A percentile compares a stretch with the other conserved stretches of the same genome.
Conservation (phyloP, 2,329 filamentous ascomycete species). For the Exophiala alcalophila region DNA sequence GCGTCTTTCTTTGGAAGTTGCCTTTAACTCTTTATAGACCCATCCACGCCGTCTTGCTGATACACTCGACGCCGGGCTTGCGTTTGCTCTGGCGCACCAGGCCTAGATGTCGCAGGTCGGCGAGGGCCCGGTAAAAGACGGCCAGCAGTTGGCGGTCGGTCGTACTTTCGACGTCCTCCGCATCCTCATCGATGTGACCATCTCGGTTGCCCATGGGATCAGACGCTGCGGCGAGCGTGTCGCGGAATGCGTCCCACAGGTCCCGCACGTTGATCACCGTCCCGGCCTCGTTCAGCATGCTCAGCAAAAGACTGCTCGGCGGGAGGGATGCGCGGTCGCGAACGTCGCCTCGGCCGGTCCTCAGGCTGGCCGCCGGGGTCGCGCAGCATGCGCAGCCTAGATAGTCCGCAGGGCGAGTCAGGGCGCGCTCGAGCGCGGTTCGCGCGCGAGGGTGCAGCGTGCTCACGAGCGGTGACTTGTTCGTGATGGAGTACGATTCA, state of each 20-base stretch:
- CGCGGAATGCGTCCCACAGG: slow-evolving; percentile 58
- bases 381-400: slow-evolving; percentile 54
- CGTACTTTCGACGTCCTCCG: neutral
- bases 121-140: slow-evolving; percentile 78
- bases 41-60: slow-evolving; percentile 79
- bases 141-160: slow-evolving; percentile 49
- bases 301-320: slow-evolving; percentile 58
- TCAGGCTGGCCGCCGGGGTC: neutral
- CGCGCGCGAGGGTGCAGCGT: slow-evolving; percentile 58
- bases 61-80: slow-evolving; percentile 72
- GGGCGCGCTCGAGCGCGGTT: slow-evolving; percentile 58
- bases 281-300: slow-evolving; percentile 62
- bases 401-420: slow-evolving; percentile 60
- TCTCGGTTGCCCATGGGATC: slow-evolving; percentile 49
- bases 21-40: slow-evolving; percentile 48
- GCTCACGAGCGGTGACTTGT: slow-evolving; percentile 55
- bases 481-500: slow-evolving; percentile 59
- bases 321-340: slow-evolving; percentile 54
- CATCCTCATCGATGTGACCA: neutral
- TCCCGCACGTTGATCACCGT: slow-evolving; percentile 60
- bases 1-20: too few relatives aligned
- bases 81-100: slow-evolving; percentile 70
- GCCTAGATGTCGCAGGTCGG: slow-evolving; percentile 80
- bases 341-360: too few relatives aligned
- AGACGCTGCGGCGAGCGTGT: slow-evolving; percentile 31